Evolutionary conservation across 2,329 filamentous ascomycete species (phyloP), one percentile per base, ranked within the genome.

Genomic region (Nothopassalora personata): DNA sequence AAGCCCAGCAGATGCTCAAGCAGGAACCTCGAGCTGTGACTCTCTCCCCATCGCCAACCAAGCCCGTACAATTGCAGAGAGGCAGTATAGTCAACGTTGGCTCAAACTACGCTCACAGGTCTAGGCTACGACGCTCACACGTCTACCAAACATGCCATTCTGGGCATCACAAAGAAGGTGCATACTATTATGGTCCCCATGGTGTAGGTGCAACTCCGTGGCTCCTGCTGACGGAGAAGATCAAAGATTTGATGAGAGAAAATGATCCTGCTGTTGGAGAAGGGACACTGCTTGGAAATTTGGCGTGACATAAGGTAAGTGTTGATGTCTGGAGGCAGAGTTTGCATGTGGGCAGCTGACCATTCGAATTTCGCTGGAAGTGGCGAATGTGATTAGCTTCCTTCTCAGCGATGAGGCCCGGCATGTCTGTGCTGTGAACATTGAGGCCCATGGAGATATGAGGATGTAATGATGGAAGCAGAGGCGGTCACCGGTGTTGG

Each of bases 61-160:
- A 87, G 46, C 70, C 86, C 15, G 78, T 78, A 46, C 72, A 80
- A 55, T 77, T 79, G 1, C 57, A 58, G 19, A 78, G 80, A 0
- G 85, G 83, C 0, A 78, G 74, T 45, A 85, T 88, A 57, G 80
- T 88, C 23, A 59, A 58, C 39, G 61, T 67, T 50, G 59, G 62
- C 9, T 61, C 64, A 1, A 1, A 43, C 56, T 9, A 47, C 50
- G 7, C 30, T 53, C 19, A 57, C 56, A 5, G 49, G 33, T 6
- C 28, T 46, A 10, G 67, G 65, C 8, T 30, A 62, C 11, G 63
- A 65, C 8, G 57, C 62, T 9, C 67, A 68, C 56, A 65, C 59
- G 9, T 59, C 62, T 6, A 58, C 54, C 59, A 68, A 68, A 50
- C 62, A 64, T 10, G 66, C 65, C 31, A 64, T 67, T 34, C 52